Conservation (phyloP, 805 yeast genomes). For the Teunomyces stri region DNA sequence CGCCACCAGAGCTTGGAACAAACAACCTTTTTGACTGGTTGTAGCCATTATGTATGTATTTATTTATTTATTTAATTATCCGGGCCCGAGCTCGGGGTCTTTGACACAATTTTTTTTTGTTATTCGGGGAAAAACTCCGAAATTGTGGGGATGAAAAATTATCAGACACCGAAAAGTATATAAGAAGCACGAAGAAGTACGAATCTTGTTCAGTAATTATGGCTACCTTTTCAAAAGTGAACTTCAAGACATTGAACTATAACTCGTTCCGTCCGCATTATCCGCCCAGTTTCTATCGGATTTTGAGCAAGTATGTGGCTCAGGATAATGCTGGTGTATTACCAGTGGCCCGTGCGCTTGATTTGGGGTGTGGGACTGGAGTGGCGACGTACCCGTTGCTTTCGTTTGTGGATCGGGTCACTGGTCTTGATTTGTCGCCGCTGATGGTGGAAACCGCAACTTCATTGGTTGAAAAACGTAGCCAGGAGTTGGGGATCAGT, state of each 20-base stretch:
- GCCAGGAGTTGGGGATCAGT: slow-evolving; percentile 21
- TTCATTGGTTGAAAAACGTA: slow-evolving; percentile 20
- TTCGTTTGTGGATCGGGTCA: slow-evolving; percentile 33
- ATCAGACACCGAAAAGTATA: not conserved
- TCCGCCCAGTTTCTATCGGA: slow-evolving; percentile 35
- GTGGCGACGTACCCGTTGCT: slow-evolving; percentile 47
- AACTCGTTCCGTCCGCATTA: slow-evolving; percentile 42
- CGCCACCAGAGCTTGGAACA: slow-evolving; percentile 6
- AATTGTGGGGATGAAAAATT: not conserved
- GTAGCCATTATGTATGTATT: not conserved
- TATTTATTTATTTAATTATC: not conserved
- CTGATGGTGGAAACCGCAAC: slow-evolving; percentile 47
- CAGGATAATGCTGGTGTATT: slow-evolving; percentile 9
- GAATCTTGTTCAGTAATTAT: slow-evolving; percentile 10
- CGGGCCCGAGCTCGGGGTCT: not conserved
- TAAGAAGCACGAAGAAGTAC: not conserved
- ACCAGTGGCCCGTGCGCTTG: slow-evolving; percentile 27
- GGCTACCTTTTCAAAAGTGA: slow-evolving; percentile 33
- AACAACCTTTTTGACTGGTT: slow-evolving; percentile 1
- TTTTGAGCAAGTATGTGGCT: slow-evolving; percentile 25
- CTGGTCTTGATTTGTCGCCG: slow-evolving; percentile 48
- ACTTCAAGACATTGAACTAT: slow-evolving; percentile 33
- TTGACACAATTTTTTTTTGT: no score
- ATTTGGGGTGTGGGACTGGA: slow-evolving; percentile 56
- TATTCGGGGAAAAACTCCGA: not conserved